Conservation (phyloP, 2,329 filamentous ascomycete genomes). For the Fusarium sp. region DNA sequence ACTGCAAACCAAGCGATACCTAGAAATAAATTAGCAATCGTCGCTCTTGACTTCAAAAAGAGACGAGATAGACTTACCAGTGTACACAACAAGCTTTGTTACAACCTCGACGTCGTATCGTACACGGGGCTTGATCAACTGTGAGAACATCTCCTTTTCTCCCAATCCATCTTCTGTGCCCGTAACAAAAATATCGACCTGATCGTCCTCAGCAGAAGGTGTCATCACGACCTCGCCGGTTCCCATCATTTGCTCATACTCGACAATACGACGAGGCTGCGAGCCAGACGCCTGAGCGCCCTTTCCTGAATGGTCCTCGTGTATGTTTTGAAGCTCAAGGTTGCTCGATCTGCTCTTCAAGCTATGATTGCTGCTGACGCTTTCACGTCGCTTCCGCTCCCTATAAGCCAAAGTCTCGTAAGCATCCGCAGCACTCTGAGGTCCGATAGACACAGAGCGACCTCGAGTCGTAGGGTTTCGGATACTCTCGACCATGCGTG, state of each 20-base stretch:
- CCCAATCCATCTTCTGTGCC: slow-evolving; percentile 63
- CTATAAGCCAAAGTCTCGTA: slow-evolving; percentile 95
- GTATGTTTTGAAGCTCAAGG: slow-evolving; percentile 52
- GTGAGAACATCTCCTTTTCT: slow-evolving; percentile 84
- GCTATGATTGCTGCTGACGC: slow-evolving; percentile 63
- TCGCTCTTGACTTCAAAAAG: neutral
- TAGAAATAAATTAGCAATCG: slow-evolving; percentile 48
- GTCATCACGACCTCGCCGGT: slow-evolving; percentile 64
- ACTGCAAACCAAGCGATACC: slow-evolving; percentile 87
- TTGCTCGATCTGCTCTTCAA: slow-evolving; percentile 58
- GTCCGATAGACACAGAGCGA: slow-evolving; percentile 88
- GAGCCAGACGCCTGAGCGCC: slow-evolving; percentile 57
- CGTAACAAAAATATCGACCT: slow-evolving; percentile 50
- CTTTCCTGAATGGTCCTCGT: slow-evolving; percentile 54
- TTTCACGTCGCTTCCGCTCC: slow-evolving; percentile 70
- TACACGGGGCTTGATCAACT: slow-evolving; percentile 85
- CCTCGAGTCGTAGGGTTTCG: slow-evolving; percentile 76
- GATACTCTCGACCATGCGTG: slow-evolving; percentile 82
- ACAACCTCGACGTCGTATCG: slow-evolving; percentile 99
- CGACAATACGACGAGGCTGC: slow-evolving; percentile 63
- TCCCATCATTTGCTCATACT: slow-evolving; percentile 81
- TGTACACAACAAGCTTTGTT: slow-evolving; percentile 94
- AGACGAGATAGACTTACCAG: slow-evolving; percentile 64
- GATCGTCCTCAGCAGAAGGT: slow-evolving; percentile 46
- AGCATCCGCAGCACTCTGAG: slow-evolving; percentile 94